Conservation (phyloP, 805 yeast genomes). For the Pichia cephalocereana region DNA sequence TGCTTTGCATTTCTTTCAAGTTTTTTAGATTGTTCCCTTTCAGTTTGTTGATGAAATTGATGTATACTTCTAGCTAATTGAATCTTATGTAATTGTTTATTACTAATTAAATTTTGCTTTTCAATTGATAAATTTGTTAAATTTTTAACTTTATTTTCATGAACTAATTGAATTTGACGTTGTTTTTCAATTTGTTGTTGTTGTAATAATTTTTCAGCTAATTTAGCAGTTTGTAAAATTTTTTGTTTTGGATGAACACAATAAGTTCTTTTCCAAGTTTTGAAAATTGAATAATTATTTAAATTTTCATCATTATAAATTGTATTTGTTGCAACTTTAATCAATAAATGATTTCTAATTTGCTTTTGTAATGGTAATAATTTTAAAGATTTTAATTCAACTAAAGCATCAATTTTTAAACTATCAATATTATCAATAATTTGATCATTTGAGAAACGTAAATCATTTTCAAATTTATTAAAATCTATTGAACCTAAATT, state of each 20-base stretch:
- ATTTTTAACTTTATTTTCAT: constrained; percentile 36
- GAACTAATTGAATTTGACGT: constrained; percentile 41
- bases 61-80: constrained; percentile 29
- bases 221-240: constrained; percentile 63
- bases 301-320: constrained; percentile 45
- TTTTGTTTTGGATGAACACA: constrained; percentile 61
- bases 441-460: constrained; percentile 33
- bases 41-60: constrained; percentile 47
- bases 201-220: constrained; percentile 69
- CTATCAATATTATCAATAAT: constrained; percentile 40
- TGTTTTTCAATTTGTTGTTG: constrained; percentile 56
- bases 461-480: constrained; percentile 21
- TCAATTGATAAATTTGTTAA: constrained; percentile 28
- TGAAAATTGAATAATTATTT: constrained; percentile 43
- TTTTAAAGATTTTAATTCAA: constrained; percentile 63
- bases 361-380: constrained; percentile 63
- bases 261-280: constrained; percentile 61
- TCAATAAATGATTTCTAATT: constrained; percentile 51
- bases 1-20: constrained; percentile 77
- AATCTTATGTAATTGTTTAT: constrained; percentile 23
- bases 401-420: constrained; percentile 53
- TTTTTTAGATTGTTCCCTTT: constrained; percentile 68
- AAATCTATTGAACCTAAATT: constrained; percentile 55
- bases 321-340: constrained; percentile 27
- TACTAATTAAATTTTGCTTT: constrained; percentile 22